Conservation (phyloP, 2,329 filamentous ascomycete species). For the Coniella lustricola region DNA sequence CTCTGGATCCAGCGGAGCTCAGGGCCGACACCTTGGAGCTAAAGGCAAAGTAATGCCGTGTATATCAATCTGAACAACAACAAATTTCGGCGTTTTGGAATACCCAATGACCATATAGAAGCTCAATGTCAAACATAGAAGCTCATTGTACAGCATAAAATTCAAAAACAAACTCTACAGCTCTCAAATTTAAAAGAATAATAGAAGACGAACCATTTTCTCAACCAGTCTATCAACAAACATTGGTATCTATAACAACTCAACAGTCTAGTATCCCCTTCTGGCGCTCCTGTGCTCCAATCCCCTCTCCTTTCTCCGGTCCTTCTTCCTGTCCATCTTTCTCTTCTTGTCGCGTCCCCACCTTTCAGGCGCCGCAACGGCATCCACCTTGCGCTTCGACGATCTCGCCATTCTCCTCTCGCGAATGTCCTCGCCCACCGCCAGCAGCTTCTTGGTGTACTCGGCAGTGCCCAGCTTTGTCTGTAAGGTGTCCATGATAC, state of each 20-base stretch:
- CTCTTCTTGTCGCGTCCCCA: slow-evolving; percentile 72
- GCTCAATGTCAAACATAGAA: not conserved
- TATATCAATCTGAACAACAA: not conserved
- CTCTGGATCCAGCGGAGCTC: too few species aligned
- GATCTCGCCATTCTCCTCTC: slow-evolving; percentile 66
- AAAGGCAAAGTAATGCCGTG: not conserved
- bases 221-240: not conserved
- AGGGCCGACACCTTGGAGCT: not conserved
- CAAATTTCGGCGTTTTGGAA: not conserved
- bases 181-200: not conserved
- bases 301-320: slow-evolving; percentile 71
- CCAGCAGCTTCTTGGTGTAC: slow-evolving; percentile 68
- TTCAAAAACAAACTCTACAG: slow-evolving; percentile 12
- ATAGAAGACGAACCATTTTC: not conserved
- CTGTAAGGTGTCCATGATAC: slow-evolving; percentile 76
- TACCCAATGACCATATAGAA: not conserved
- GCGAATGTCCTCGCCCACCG: slow-evolving; percentile 66
- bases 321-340: slow-evolving; percentile 78
- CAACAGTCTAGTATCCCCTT: slow-evolving; percentile 54
- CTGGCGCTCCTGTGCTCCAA: slow-evolving; percentile 64
- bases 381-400: slow-evolving; percentile 83
- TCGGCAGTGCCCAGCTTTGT: slow-evolving; percentile 73
- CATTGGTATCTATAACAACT: not conserved
- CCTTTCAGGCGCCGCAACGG: slow-evolving; percentile 73
- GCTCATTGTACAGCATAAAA: slow-evolving; percentile 6